These are phyloP conservation scores for Osmanthus fragrans DNA, from an alignment of 257 asterid species.

Conservation along the genomic window DNA sequence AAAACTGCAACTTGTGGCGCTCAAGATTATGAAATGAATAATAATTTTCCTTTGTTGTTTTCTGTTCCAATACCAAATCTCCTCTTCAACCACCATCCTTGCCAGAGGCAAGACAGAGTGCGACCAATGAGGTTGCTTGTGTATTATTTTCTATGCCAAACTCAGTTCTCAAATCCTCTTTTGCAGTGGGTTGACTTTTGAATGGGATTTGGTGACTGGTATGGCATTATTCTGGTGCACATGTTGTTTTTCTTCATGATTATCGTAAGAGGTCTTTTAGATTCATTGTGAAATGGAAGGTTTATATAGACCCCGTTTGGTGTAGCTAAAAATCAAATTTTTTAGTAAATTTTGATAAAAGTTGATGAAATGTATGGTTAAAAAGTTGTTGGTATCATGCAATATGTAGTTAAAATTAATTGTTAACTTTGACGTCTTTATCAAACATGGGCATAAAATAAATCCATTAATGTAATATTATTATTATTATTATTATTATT, in stretches of 20 bases:
- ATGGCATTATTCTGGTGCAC: not conserved
- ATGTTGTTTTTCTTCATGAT: not conserved
- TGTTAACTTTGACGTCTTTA: too few species aligned
- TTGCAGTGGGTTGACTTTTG: not conserved
- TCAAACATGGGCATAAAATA: too few species aligned
- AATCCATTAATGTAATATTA: too few species aligned
- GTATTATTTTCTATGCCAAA: not conserved
- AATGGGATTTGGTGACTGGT: not conserved
- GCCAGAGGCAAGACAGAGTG: not conserved
- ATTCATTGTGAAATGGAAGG: not conserved
- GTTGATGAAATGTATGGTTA: too few species aligned
- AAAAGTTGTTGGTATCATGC: too few species aligned
- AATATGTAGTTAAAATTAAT: too few species aligned
- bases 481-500: too few species aligned
- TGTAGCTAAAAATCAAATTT: too few species aligned
- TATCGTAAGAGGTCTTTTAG: not conserved
- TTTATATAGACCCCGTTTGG: not conserved
- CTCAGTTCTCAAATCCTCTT: not conserved
- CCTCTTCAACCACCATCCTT: not conserved
- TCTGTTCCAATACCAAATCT: not conserved
- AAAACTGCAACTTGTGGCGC: not conserved
- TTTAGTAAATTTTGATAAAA: too few species aligned
- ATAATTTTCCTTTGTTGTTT: not conserved
- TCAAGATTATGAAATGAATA: not conserved
- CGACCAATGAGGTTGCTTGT: not conserved